A percentile compares a stretch with the other conserved stretches of the same genome.
Conservation (phyloP, 371 early-diverging fungal species). For the Syncephalis plumigaleata region DNA sequence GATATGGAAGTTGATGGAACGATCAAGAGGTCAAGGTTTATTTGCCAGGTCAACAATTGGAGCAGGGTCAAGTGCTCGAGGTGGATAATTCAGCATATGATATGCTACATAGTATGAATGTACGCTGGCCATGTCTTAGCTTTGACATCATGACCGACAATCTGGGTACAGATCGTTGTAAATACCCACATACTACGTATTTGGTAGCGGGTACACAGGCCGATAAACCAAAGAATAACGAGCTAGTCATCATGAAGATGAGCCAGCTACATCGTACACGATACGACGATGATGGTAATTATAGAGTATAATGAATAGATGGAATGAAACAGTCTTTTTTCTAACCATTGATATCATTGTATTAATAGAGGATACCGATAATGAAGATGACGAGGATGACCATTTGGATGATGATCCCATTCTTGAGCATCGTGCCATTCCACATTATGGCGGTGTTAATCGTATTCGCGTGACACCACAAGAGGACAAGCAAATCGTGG, state of each 20-base stretch:
- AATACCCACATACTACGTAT: slow-evolving; percentile 82
- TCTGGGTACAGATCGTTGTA: slow-evolving; percentile 61
- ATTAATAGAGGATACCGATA: slow-evolving; percentile 36
- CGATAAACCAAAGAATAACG: slow-evolving; percentile 62
- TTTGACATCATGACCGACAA: slow-evolving; percentile 83
- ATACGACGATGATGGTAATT: slow-evolving; percentile 43
- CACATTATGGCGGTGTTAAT: slow-evolving; percentile 86
- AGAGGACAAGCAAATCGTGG: slow-evolving; percentile 43
- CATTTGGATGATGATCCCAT: slow-evolving; percentile 85
- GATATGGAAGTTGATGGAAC: slow-evolving; percentile 9
- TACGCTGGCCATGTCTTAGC: slow-evolving; percentile 91
- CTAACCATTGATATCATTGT: slow-evolving; percentile 7
- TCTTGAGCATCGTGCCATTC: slow-evolving; percentile 60
- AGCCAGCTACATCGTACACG: slow-evolving; percentile 79
- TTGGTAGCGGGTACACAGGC: slow-evolving; percentile 93
- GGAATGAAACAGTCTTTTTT: not conserved
- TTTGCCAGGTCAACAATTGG: slow-evolving; percentile 80
- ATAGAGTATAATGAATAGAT: not conserved
- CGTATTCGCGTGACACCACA: slow-evolving; percentile 62
- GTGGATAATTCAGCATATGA: slow-evolving; percentile 88
- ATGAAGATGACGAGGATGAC: slow-evolving; percentile 60
- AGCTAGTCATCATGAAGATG: slow-evolving; percentile 85
- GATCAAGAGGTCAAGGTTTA: slow-evolving; percentile 34
- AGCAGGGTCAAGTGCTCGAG: slow-evolving; percentile 77
- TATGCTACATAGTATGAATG: slow-evolving; percentile 85